These are phyloP conservation scores for Fusarium sacchari DNA, from an alignment of 2,329 filamentous ascomycete species.

Conservation along the genomic window DNA sequence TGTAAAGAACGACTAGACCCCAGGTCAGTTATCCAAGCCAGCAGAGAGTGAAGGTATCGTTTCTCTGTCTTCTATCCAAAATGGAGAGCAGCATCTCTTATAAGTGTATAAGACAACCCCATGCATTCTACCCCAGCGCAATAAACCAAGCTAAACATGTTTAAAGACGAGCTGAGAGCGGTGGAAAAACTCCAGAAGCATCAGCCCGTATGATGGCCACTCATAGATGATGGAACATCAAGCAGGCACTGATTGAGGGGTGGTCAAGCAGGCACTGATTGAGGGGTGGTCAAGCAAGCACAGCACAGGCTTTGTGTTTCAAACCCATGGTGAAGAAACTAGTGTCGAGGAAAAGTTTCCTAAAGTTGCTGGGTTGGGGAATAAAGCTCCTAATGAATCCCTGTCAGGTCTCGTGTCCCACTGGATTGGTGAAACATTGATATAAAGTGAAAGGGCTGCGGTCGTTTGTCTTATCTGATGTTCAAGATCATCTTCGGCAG, in stretches of 20 bases:
- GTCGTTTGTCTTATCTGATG: constrained; percentile 17
- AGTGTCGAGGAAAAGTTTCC: constrained; percentile 1
- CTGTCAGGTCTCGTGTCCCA: background rate
- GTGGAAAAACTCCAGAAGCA: constrained; percentile 33
- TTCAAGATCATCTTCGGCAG: constrained; percentile 11
- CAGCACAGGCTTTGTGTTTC: constrained; percentile 35
- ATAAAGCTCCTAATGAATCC: constrained; percentile 7
- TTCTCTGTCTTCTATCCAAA: background rate
- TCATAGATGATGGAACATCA: constrained; percentile 34
- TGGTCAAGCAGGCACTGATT: constrained; percentile 10
- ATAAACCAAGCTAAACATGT: constrained; percentile 16
- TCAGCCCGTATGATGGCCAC: background rate
- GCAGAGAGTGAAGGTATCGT: constrained; percentile 31
- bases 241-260: constrained; percentile 31
- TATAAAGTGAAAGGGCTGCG: constrained; percentile 5
- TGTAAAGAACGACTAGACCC: constrained; percentile 35
- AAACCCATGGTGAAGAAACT: constrained; percentile 22
- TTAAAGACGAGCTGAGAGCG: constrained; percentile 12
- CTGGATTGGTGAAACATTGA: background rate
- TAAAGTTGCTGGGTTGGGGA: background rate
- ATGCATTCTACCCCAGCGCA: background rate
- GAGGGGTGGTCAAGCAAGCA: constrained; percentile 20
- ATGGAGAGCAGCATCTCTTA: constrained; percentile 25
- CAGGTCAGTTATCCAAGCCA: constrained; percentile 34
- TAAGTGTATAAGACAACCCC: constrained; percentile 29